Evolutionary conservation across 176 grass and related monocot species (phyloP).

Genomic region (Avena sativa): DNA sequence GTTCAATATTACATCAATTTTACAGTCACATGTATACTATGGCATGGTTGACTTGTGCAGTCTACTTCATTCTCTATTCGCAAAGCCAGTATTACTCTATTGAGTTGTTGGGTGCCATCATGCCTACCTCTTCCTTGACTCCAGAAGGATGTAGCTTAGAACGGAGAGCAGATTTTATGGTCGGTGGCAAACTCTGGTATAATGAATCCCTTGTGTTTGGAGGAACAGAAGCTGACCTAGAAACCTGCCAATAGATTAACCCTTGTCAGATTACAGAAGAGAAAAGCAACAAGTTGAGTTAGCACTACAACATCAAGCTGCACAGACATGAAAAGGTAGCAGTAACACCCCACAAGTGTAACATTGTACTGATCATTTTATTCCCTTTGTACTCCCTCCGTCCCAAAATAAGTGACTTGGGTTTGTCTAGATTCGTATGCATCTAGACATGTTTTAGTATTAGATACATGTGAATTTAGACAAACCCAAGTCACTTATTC

Average conservation of each 20-base stretch:
- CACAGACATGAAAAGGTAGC: slow-evolving; percentile 20
- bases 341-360: slow-evolving; percentile 25
- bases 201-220: slow-evolving; percentile 88
- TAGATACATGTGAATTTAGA: no score
- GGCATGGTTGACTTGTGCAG: slow-evolving; percentile 27
- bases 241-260: slow-evolving; percentile 58
- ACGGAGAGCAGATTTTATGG: slow-evolving; percentile 80
- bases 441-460: no score
- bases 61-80: slow-evolving; percentile 21
- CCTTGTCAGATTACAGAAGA: slow-evolving; percentile 44
- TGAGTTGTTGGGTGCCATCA: slow-evolving; percentile 25
- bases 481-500: no score
- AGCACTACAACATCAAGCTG: slow-evolving; percentile 29
- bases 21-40: slow-evolving; percentile 24
- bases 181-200: slow-evolving; percentile 88
- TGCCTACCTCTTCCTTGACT: slow-evolving; percentile 85
- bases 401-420: no score
- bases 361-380: slow-evolving; percentile 35
- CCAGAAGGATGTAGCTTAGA: slow-evolving; percentile 72
- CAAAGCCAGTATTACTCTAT: neutral
- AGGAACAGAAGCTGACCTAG: slow-evolving; percentile 88
- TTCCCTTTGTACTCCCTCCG: neutral
- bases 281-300: slow-evolving; percentile 17
- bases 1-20: slow-evolving; percentile 34
- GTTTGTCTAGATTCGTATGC: no score